Conservation (phyloP, 257 asterid species). For the Prunella vulgaris region DNA sequence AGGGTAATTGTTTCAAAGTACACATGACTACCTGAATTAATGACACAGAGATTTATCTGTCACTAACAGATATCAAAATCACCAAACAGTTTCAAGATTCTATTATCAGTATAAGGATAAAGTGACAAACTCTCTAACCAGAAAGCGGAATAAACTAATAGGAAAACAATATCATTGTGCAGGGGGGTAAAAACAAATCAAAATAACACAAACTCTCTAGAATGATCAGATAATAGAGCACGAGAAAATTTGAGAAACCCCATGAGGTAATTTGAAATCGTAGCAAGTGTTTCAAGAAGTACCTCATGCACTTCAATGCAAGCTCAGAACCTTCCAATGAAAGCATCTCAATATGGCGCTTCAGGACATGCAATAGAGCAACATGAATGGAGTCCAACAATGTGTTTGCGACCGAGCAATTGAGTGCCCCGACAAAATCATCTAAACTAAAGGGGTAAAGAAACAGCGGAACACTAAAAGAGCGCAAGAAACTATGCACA, state of each 20-base stretch:
- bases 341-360: constrained; percentile 62
- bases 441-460: constrained; percentile 78
- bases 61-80: not conserved
- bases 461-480: constrained; percentile 64
- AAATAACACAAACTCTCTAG: not conserved
- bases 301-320: constrained; percentile 80
- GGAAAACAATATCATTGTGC: no score
- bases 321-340: constrained; percentile 69
- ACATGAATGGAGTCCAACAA: constrained; percentile 86
- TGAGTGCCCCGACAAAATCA: constrained; percentile 92
- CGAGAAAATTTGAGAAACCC: not conserved
- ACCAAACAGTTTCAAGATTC: constrained; percentile 1
- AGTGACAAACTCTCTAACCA: not conserved
- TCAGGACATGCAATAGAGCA: constrained; percentile 66
- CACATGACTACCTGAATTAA: not conserved
- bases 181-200: not conserved
- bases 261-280: not conserved
- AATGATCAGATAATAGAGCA: not conserved
- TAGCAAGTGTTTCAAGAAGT: constrained; percentile 9
- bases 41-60: not conserved
- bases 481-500: constrained; percentile 68
- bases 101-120: not conserved
- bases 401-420: constrained; percentile 58
- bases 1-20: constrained; percentile 9
- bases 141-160: constrained; percentile 18